phyloP scores from a whole-genome alignment of 2,329 filamentous ascomycete genomes.

The Fusarium lyarnte region DNA sequence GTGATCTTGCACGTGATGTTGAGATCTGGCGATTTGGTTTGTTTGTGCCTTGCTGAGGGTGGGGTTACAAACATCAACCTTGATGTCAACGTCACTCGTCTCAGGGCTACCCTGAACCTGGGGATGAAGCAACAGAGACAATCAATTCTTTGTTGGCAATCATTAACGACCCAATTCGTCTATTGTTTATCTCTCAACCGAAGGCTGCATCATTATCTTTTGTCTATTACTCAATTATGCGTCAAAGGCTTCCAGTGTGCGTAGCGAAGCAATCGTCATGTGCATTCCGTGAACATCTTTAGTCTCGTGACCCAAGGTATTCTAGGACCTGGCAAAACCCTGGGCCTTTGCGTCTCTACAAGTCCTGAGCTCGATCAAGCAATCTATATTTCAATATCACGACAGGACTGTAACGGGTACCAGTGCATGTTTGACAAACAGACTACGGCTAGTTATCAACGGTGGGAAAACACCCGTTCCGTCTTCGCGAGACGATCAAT shows the following conservation, averaged over 20 bases:
- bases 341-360: no score
- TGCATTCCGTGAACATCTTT: not conserved
- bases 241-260: not conserved
- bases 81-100: constrained; percentile 40
- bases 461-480: not conserved
- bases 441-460: not conserved
- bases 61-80: constrained; percentile 38
- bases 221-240: not conserved
- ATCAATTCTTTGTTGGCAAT: not conserved
- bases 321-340: not conserved
- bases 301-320: not conserved
- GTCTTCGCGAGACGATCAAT: not conserved
- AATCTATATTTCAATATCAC: not conserved
- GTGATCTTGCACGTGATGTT: constrained; percentile 39
- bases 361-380: no score
- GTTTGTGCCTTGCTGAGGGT: constrained; percentile 39
- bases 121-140: constrained; percentile 1
- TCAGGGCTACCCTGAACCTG: constrained; percentile 35
- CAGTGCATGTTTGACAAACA: not conserved
- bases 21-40: constrained; percentile 33
- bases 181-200: not conserved
- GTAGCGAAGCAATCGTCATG: not conserved
- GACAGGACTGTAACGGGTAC: not conserved
- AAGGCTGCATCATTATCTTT: not conserved
- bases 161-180: not conserved